Percentiles rank a stretch among this genome's conserved stretches.
phyloP scores from a whole-genome alignment of 2,329 filamentous ascomycete genomes.

The Xylariaceae sp. region DNA sequence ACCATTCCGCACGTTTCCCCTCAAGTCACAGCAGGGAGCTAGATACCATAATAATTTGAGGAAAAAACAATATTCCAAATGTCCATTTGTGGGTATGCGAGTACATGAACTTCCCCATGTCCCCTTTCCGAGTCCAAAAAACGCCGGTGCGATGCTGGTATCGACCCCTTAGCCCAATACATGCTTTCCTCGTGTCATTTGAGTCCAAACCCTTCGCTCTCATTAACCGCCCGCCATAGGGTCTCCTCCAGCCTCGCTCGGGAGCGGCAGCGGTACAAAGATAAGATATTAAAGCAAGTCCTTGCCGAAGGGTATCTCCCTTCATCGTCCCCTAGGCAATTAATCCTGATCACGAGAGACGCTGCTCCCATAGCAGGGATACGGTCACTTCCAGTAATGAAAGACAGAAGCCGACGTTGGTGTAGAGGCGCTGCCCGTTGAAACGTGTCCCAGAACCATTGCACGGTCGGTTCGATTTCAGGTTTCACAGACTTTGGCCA shows the following conservation, averaged over 20 bases:
- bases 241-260: conserved; percentile 68
- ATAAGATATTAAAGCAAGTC: conserved; percentile 88
- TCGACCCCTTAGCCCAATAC: neutral
- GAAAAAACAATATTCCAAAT: conserved; percentile 14
- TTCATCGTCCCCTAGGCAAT: conserved; percentile 74
- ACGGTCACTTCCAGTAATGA: conserved; percentile 88
- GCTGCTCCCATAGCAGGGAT: conserved; percentile 85
- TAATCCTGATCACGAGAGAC: conserved; percentile 74
- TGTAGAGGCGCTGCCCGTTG: conserved; percentile 63
- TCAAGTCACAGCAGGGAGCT: conserved; percentile 6
- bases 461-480: conserved; percentile 65
- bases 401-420: conserved; percentile 79
- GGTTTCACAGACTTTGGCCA: conserved; percentile 61
- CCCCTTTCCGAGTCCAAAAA: conserved; percentile 8
- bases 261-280: conserved; percentile 72
- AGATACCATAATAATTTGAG: conserved; percentile 3
- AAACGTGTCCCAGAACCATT: conserved; percentile 91
- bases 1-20: too few relatives aligned
- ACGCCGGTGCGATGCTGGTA: conserved; percentile 21
- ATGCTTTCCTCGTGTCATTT: conserved; percentile 24
- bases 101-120: neutral
- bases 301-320: conserved; percentile 80
- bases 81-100: conserved; percentile 6
- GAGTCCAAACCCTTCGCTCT: conserved; percentile 90
- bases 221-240: conserved; percentile 84